Base-by-base conservation (phyloP, 1,284 basidiomycete genomes). In the Termitomyces sp. region DNA sequence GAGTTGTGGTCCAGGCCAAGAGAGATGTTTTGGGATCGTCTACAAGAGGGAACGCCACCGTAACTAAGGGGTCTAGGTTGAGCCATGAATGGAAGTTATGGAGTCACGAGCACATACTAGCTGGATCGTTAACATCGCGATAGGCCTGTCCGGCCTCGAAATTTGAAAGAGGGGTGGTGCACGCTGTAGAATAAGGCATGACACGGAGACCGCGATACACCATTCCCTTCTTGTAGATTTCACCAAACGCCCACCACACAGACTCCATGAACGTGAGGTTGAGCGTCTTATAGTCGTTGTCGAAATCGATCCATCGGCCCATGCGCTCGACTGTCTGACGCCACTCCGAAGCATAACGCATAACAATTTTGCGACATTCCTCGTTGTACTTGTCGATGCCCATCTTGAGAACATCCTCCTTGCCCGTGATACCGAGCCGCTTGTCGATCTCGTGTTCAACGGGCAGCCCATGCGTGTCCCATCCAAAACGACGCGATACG, bases 391-490 rank as follows among this genome's bases (percentile, higher is more conserved):
- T 91, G 72, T 90, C 92, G 71, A 99, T 96, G 28, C 97, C 97
- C 89, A 99, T 91, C 40, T 81, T 82, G 76, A 98, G 81, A 48
- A 99, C 97, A 68, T 99, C 97, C 49, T 87, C 90, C 69, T 92
- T 93, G 45, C 94, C 88, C 39, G 87, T 93, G 78, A 99, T 98
- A 46, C 86, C 86, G 50, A 99, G 82, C 66, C 85, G 90, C 77
- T 98, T 99, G 83, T 99, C 97, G 76, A 99, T 99, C 78, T 98
- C 94, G 75, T 98, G 95, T 74, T 99, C 97, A 65, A 99, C 95
- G 40, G 97, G 97, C 19, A 99, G 83, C 55, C 96, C 97, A 74
- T 99, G 97, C 28, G 96, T 98, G 73, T 99, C 97, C 97, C 97
- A 99, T 51, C 97, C 97, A 70, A 99, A 99, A 52, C 97, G 85